Base-by-base conservation (phyloP, 2,329 filamentous ascomycete species). In the Keithomyces neogunnii region DNA sequence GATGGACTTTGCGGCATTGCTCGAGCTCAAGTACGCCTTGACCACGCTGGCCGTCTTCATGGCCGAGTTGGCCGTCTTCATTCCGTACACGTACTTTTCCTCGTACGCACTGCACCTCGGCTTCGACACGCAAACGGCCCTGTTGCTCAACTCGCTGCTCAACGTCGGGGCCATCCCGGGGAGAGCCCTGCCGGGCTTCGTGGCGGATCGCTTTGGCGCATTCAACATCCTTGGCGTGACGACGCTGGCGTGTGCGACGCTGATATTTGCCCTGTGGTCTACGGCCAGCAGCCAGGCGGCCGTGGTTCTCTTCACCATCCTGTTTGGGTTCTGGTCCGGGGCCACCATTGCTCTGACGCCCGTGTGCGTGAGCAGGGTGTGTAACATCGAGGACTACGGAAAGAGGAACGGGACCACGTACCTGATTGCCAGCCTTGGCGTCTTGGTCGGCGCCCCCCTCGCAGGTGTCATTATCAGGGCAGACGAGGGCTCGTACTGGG, bases 271-370 rank as follows among this genome's bases (percentile, higher is more conserved):
- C 7, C n/a, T 44, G 40, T 44, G 40, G 40, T 44, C 29, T 8
- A 44, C 40, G 26, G 40, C 40, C 5, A 19, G 28, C 3, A 71
- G 65, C 8, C 65, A 73, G 40, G 64, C 74, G 0, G 63, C 83
- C 29, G 71, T 82, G 0, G 73, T 86, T 47, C 71, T 80, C 1
- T 89, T 85, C 58, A 73, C 78, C 0, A 64, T 85, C 1, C 60
- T 86, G 1, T 88, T 88, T 62, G 86, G 86, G 0, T 87, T 90
- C 60, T 82, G 78, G 13, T 84, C 78, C 13, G 86, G 86, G 0
- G 80, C 77, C 35, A 86, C 85, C 52, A 88, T 89, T 59, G 81
- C 76, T 4, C 63, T 89, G 47, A 85, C 84, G 0, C 85, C 86
- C 0, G 86, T 89, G 0, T 89, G 85, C 55, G 75, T 89, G 1